phyloP scores from a whole-genome alignment of 1,284 basidiomycete genomes.

The Sanghuangporus baumii region DNA sequence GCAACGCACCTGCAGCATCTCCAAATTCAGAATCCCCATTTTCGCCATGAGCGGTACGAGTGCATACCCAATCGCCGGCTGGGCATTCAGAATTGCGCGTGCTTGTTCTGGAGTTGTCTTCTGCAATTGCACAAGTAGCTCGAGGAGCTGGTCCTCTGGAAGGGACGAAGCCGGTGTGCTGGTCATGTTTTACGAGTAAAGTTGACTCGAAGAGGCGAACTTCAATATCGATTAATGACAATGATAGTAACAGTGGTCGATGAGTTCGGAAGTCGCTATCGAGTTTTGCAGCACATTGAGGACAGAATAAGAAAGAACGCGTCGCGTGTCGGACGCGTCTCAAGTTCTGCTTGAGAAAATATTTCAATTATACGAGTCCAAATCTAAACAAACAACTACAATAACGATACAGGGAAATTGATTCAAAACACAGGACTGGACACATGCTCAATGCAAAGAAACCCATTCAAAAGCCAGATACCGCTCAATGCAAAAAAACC shows the following conservation, averaged over 20 bases:
- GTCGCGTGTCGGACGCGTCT: too few relatives aligned
- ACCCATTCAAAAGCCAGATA: not conserved
- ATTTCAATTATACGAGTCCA: not conserved
- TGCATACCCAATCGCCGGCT: conserved; percentile 71
- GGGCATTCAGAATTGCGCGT: conserved; percentile 57
- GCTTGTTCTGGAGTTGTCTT: conserved; percentile 70
- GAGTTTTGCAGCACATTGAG: too few relatives aligned
- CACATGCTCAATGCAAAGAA: not conserved
- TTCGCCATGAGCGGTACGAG: conserved; percentile 70
- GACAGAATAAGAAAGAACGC: too few relatives aligned
- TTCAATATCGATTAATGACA: too few relatives aligned
- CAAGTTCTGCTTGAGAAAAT: too few relatives aligned
- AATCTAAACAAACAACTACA: not conserved
- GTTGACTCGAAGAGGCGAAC: not conserved
- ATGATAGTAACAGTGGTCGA: too few relatives aligned
- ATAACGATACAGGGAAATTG: not conserved
- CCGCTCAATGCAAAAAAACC: not conserved
- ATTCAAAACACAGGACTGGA: not conserved
- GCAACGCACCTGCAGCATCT: conserved; percentile 58
- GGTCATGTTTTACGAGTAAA: not conserved
- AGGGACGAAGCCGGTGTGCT: not conserved
- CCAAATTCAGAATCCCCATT: conserved; percentile 65
- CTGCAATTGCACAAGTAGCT: conserved; percentile 65
- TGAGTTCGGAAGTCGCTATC: too few relatives aligned
- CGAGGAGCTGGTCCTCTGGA: conserved; percentile 57